Evolutionary conservation across 352 stramenopile species (phyloP), one percentile per base, ranked within the genome.

Genomic region (Pythium oligandrum): DNA sequence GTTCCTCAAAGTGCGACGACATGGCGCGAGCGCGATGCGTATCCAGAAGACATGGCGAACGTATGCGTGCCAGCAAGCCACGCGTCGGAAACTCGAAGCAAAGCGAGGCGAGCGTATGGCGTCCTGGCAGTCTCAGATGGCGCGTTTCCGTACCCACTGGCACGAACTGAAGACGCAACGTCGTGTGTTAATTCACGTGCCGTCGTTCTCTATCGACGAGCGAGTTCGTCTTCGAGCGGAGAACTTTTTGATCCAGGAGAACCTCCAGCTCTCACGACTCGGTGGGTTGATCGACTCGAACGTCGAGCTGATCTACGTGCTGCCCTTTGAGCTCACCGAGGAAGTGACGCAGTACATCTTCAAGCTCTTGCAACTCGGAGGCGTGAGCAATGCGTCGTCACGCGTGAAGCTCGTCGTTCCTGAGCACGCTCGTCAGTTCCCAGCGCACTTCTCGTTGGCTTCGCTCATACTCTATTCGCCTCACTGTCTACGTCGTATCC

Each of bases 231-330:
- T 96, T 5, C 57, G 68, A 10, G 61, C 76, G 38, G 76, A 87
- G 34, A 85, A 91, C 44, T 87, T 95, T 35, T 62, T 65, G 0
- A 68, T 90, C 34, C 60, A 78, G 45, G 78, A 96, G 54, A 96
- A 95, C 56, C 66, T 96, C 8, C 85, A 95, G 57, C 75, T 95
- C 33, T 75, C 80, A 6, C 69, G 83, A 6, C 59, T 96, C 46
- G 85, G 81, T 35, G 84, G 70, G 40, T 51, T 89, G 33, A 44
- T 81, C 35, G 86, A 95, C 53, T 51, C 65, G 10, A 75, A 86
- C 49, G 83, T 97, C 31, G 79, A 96, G 35, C 60, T 97, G 26
- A 65, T 96, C n/a, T 97, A 96, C 56, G 78, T 96, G 4, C 71
- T 75, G 35, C 86, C 88, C 10, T 93, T 93, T 52, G 73, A 91